Conservation (phyloP, 2,329 filamentous ascomycete species). For the Penicillium sp. region DNA sequence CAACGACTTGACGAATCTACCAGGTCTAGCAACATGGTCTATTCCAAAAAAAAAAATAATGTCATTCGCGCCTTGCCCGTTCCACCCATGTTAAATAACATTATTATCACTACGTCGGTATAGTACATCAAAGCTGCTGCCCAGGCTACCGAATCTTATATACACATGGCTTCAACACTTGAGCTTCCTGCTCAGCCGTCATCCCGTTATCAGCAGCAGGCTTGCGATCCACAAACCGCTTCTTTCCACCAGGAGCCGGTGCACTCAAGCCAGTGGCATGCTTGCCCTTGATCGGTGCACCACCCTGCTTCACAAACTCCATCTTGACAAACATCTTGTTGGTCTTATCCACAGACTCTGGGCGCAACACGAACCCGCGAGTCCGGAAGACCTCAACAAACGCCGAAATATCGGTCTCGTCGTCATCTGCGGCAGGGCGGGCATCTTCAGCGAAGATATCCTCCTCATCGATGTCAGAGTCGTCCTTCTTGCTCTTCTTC, state of each 20-base stretch:
- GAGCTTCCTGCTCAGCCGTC: constrained; percentile 61
- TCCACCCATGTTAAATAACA: background rate
- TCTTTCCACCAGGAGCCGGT: constrained; percentile 39
- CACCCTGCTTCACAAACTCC: constrained; percentile 82
- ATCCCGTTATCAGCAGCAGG: constrained; percentile 56
- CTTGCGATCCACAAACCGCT: constrained; percentile 59
- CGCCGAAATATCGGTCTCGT: constrained; percentile 81
- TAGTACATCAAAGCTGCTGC: background rate
- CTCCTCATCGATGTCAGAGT: constrained; percentile 49
- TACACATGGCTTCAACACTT: constrained; percentile 90
- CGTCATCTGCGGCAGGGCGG: constrained; percentile 57
- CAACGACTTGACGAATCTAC: background rate
- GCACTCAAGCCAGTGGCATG: constrained; percentile 46
- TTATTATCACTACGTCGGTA: background rate
- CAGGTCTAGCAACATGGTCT: background rate
- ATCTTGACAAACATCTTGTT: constrained; percentile 99
- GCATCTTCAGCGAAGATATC: constrained; percentile 54
- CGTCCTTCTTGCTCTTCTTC: constrained; percentile 50
- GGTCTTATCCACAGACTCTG: constrained; percentile 71
- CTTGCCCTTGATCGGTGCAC: constrained; percentile 73
- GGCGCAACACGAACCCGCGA: constrained; percentile 81
- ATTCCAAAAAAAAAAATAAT: background rate
- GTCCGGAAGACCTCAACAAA: constrained; percentile 82
- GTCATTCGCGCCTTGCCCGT: background rate
- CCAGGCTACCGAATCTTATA: constrained; percentile 77